Conservation (phyloP, 1,139 yeast genomes). For the Suhomyces anneliseae region DNA sequence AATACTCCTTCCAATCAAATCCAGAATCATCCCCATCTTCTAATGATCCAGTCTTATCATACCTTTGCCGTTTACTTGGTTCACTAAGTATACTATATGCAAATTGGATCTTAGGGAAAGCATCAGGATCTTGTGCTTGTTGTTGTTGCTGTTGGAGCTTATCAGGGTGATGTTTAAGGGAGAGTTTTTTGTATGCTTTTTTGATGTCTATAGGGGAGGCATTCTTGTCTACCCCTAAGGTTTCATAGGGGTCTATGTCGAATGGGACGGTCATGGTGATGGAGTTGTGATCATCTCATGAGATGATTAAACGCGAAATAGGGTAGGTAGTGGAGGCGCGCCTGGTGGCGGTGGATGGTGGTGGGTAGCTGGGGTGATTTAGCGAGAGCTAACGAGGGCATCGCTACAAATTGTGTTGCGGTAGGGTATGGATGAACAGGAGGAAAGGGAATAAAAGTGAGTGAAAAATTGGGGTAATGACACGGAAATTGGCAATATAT, state of each 20-base stretch:
- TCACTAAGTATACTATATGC: conserved; percentile 74
- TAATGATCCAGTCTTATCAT: conserved; percentile 68
- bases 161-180: conserved; percentile 79
- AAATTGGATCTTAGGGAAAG: conserved; percentile 71
- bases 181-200: conserved; percentile 68
- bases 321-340: background rate
- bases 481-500: too few relatives aligned
- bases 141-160: conserved; percentile 49
- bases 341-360: background rate
- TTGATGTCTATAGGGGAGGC: conserved; percentile 60
- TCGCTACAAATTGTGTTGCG: too few relatives aligned
- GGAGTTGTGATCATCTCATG: background rate
- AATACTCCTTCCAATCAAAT: conserved; percentile 66
- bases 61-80: conserved; percentile 51
- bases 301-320: background rate
- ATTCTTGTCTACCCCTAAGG: conserved; percentile 42
- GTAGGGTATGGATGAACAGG: too few relatives aligned
- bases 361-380: background rate
- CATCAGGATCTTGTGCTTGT: conserved; percentile 34
- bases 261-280: conserved; percentile 9
- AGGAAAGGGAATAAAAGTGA: too few relatives aligned
- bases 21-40: conserved; percentile 48
- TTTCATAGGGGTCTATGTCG: conserved; percentile 67
- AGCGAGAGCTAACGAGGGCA: too few relatives aligned
- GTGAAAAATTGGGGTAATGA: too few relatives aligned